A percentile compares a stretch with the other conserved stretches of the same genome.
phyloP scores from a whole-genome alignment of 75 land plant genomes.

The Ceratopteris richardii region DNA sequence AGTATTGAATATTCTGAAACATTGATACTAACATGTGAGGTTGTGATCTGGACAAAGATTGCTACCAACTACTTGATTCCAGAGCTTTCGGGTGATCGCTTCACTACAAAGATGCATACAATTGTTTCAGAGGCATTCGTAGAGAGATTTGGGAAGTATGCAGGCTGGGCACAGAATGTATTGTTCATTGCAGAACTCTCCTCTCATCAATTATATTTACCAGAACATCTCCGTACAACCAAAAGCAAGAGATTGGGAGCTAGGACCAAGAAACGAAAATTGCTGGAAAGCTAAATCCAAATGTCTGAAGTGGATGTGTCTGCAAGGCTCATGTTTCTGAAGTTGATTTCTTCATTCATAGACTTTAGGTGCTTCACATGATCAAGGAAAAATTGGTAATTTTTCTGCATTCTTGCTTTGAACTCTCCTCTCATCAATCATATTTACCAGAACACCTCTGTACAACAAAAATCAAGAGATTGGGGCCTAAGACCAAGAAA shows the following conservation, averaged over 20 bases:
- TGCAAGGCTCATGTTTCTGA: too few species aligned
- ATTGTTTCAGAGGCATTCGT: constrained; percentile 89
- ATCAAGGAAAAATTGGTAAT: too few species aligned
- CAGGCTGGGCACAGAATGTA: constrained; percentile 98
- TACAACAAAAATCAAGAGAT: constrained; percentile 21
- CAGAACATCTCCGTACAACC: constrained; percentile 28
- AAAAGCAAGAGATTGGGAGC: constrained; percentile 22
- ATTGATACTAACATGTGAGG: too few species aligned
- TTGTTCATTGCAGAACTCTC: constrained; percentile 91
- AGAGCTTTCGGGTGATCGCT: constrained; percentile 72
- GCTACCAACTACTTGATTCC: constrained; percentile 71
- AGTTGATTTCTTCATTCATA: too few species aligned
- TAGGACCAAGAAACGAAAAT: constrained; percentile 7
- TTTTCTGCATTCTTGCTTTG: too few species aligned
- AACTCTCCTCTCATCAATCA: constrained; percentile 69
- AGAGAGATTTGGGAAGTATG: constrained; percentile 77
- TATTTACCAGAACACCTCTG: constrained; percentile 43
- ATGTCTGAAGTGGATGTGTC: too few species aligned
- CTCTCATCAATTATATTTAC: constrained; percentile 56
- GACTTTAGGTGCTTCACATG: too few species aligned
- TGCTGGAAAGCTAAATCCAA: background rate
- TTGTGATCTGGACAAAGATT: constrained; percentile 37
- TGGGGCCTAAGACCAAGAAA: constrained; percentile 11
- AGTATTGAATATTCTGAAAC: too few species aligned
- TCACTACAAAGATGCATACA: constrained; percentile 53